Evolutionary conservation across 2,329 filamentous ascomycete genomes (phyloP), one percentile per base, ranked within the genome.

Genomic region (Chaetomium globosum): DNA sequence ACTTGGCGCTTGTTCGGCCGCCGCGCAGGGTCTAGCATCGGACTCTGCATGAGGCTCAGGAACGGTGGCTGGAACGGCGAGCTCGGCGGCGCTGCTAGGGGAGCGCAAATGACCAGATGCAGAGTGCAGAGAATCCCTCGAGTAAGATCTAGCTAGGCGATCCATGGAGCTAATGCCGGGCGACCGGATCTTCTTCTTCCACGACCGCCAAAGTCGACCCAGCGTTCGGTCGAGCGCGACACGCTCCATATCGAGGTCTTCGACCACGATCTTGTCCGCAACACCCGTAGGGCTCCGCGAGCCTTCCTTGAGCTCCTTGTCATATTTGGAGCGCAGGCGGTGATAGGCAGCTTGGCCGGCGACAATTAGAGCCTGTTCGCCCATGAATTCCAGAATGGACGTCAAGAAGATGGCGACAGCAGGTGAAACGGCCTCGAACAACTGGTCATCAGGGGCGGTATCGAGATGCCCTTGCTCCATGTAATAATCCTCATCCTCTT

Each of bases 401-500:
- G 95, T 97, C 55, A 99, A 80, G 78, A 98, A 99, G 69, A 99
- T 98, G 65, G 95, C 93, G 16, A 96, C 92, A 0, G 93, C 90
- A 33, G 95, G 93, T 0, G 93, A 96, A 23, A 98, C 90, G 56
- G 88, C 83, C 64, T 89, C 89, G 58, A 87, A 86, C 43, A 85
- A 77, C 43, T 84, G 80, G 65, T 88, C 86, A 49, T 84, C 80
- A 28, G 79, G 80, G 0, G 82, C 82, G 56, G 83, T 80, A 46
- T 87, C 85, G 12, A 94, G 82, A 49, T 91, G 86, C 64, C 95
- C 92, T 72, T 92, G 87, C 69, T 93, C 88, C 75, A 96, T 90
- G 73, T 92, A 92, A 59, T 88, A 87, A 74, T 97, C 94, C 76
- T 98, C 95, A 70, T 99, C 95, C 71, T 98, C 93, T 78, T 99